Evolutionary conservation across 176 grass and related monocot genomes (phyloP).

Genomic region (Carex cristatella): DNA sequence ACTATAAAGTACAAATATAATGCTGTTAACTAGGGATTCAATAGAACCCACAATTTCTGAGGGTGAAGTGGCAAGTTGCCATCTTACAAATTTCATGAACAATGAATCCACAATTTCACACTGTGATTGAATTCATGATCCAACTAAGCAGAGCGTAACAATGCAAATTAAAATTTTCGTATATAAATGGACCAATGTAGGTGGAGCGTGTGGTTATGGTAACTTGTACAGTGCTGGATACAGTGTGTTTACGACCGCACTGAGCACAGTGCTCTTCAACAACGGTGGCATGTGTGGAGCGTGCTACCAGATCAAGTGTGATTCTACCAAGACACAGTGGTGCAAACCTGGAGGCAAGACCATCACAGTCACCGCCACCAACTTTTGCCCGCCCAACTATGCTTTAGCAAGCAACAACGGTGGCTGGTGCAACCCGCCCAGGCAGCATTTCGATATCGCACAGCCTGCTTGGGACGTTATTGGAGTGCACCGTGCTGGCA

Average conservation of each 20-base stretch:
- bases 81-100: no score
- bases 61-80: no score
- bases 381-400: conserved; percentile 66
- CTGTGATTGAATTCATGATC: neutral
- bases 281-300: conserved; percentile 40
- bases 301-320: conserved; percentile 48
- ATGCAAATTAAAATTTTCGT: neutral
- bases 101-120: neutral
- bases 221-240: conserved; percentile 48
- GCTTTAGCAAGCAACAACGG: conserved; percentile 34
- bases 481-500: conserved; percentile 52
- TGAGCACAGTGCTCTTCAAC: conserved; percentile 43
- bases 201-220: conserved; percentile 56
- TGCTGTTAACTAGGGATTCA: neutral
- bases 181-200: conserved; percentile 17
- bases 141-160: neutral
- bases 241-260: conserved; percentile 21
- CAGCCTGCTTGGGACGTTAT: conserved; percentile 75
- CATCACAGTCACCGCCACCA: conserved; percentile 52
- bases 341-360: conserved; percentile 30
- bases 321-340: conserved; percentile 25
- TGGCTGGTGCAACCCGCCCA: conserved; percentile 73
- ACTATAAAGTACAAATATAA: neutral
- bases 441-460: conserved; percentile 71
- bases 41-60: neutral